Evolutionary conservation across 1,284 basidiomycete genomes (phyloP).

Genomic region (Ustilago lituana): DNA sequence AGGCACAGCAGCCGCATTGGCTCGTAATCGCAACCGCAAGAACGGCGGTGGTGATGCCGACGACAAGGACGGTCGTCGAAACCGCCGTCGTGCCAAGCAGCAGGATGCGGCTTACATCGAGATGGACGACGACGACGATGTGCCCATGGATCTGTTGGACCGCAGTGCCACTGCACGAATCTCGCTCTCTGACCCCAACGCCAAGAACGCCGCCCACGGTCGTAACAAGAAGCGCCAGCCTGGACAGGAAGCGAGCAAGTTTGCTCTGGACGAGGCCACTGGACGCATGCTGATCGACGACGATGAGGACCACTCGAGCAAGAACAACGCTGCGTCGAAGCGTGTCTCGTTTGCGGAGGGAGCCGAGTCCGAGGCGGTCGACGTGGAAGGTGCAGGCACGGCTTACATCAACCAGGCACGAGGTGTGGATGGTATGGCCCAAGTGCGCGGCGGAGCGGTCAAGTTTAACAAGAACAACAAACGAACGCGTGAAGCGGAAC

Average conservation of each 20-base stretch:
- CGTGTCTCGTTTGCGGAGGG: conserved; percentile 62
- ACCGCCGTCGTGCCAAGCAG: conserved; percentile 48
- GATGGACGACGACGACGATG: conserved; percentile 79
- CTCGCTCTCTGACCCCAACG: conserved; percentile 35
- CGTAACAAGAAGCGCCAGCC: conserved; percentile 68
- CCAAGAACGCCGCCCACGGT: conserved; percentile 23
- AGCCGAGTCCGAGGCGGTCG: conserved; percentile 72
- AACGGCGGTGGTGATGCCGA: conserved; percentile 32
- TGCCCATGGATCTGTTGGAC: conserved; percentile 93
- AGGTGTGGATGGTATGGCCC: conserved; percentile 86
- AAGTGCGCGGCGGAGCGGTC: conserved; percentile 78
- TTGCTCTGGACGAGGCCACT: conserved; percentile 84
- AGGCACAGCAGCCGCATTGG: conserved; percentile 35
- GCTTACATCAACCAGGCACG: conserved; percentile 85
- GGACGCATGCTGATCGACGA: conserved; percentile 89
- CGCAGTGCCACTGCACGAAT: conserved; percentile 69
- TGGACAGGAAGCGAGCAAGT: conserved; percentile 84
- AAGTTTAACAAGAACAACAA: conserved; percentile 91
- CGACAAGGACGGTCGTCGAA: conserved; percentile 11
- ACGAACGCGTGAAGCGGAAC: conserved; percentile 60
- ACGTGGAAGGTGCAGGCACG: conserved; percentile 71
- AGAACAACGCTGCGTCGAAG: conserved; percentile 20
- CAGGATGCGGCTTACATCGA: conserved; percentile 73
- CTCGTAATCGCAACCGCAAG: conserved; percentile 37
- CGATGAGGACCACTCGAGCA: conserved; percentile 24